Evolutionary conservation across 2,329 filamentous ascomycete genomes (phyloP).

Genomic region (Fusarium solani-melongenae): DNA sequence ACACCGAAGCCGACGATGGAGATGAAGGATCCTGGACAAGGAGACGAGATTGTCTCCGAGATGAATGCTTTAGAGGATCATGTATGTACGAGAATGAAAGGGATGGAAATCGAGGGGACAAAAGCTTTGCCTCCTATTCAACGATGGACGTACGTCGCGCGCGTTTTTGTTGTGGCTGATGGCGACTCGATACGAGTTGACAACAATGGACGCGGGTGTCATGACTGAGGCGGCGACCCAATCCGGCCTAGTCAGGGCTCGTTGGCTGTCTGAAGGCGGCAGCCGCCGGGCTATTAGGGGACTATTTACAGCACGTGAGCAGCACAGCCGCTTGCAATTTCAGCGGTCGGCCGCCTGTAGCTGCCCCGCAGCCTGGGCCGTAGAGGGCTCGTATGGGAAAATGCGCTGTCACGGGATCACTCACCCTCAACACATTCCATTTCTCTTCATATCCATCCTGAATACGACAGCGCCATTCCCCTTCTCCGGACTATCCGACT

Average conservation of each 20-base stretch:
- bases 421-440: constrained; percentile 2
- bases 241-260: constrained; percentile 18
- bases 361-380: neutral
- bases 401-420: neutral
- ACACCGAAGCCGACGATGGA: constrained; percentile 18
- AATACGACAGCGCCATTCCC: neutral
- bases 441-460: constrained; percentile 2
- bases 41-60: neutral
- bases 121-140: constrained; percentile 16
- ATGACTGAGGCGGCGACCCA: constrained; percentile 13
- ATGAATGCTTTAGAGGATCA: neutral
- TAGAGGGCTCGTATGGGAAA: neutral
- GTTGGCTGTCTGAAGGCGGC: neutral
- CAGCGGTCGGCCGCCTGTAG: constrained; percentile 4
- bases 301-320: constrained; percentile 17
- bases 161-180: constrained; percentile 20
- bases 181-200: constrained; percentile 26
- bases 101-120: constrained; percentile 1
- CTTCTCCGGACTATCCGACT: constrained; percentile 7
- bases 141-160: neutral
- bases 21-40: neutral
- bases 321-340: constrained; percentile 1
- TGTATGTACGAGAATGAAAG: neutral
- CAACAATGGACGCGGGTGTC: constrained; percentile 18
- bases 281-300: neutral